Percentiles rank a stretch among this genome's conserved stretches.
Conservation (phyloP, 768 basidiomycete species). For the Dentipellis fragilis region DNA sequence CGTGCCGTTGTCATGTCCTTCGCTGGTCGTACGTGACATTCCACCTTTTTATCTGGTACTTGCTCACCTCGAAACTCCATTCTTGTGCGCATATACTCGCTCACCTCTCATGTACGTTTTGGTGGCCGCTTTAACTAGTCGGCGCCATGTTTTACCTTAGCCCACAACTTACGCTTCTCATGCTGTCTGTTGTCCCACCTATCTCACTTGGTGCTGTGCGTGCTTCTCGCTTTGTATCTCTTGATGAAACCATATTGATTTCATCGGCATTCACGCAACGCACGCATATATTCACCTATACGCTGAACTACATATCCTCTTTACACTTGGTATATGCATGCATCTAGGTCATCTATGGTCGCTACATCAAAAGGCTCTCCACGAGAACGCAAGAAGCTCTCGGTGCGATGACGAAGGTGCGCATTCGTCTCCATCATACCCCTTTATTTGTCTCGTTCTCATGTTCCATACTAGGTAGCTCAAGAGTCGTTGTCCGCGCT, state of each 20-base stretch:
- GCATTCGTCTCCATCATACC: background rate
- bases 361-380: conserved; percentile 86
- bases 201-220: conserved; percentile 76
- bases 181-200: conserved; percentile 88
- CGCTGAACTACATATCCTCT: background rate
- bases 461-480: conserved; percentile 45
- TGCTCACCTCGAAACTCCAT: background rate
- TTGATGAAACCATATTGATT: background rate
- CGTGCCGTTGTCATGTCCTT: conserved; percentile 86
- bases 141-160: conserved; percentile 94
- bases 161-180: conserved; percentile 77
- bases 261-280: background rate
- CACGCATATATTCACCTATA: background rate
- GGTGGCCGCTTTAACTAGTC: conserved; percentile 32
- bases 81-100: background rate
- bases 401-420: conserved; percentile 83
- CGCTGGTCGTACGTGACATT: conserved; percentile 66
- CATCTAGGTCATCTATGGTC: conserved; percentile 83
- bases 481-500: conserved; percentile 84
- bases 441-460: background rate
- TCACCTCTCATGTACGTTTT: too few species aligned
- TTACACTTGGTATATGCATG: conserved; percentile 8
- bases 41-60: background rate
- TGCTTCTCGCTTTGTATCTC: conserved; percentile 5
- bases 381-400: conserved; percentile 90